Base-by-base conservation (phyloP, 2,329 filamentous ascomycete species). In the Dothiorella sarmentorum region DNA sequence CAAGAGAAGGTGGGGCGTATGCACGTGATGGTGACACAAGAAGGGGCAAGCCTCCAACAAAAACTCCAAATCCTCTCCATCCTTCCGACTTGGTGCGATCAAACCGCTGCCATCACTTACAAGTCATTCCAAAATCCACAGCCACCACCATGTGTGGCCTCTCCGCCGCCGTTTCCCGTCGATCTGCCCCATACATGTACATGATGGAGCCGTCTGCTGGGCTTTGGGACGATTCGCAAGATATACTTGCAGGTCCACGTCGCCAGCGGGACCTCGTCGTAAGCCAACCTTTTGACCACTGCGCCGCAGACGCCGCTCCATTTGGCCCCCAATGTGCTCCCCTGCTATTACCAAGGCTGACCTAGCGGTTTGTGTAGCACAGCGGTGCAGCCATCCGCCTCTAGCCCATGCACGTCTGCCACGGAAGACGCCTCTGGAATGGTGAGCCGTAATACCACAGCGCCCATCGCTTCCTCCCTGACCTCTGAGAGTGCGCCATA, bases 41-140 rank as follows among this genome's bases (percentile, higher is more conserved):
- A n/a, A n/a, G n/a, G n/a, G n/a, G n/a, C n/a, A n/a, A n/a, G n/a
- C n/a, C n/a, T 37, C 13, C 26, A 7, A 31, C 26, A 31, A 20
- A 15, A 18, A 31, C 42, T 27, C 9, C 24, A 45, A 9, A n/a
- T n/a, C 42, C 40, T 38, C 33, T 38, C 27, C 22, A 24, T 27
- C 33, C 17, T 13, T 31, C n/a, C n/a, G 10, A 37, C 38, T 10
- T 22, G 18, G 29, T 27, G 24, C 33, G 7, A 9, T 3, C 13
- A 37, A 37, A 4, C 33, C 11, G 42, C 43, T 13, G 15, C 17
- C 18, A 60, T 13, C 11, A 71, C 69, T 65, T 63, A 72, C 71
- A 72, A 13, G 71, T 73, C 71, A 73, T 73, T 10, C 71, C 71
- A 61, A 72, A 64, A 60, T 73, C 69, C 24, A 72, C 62, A 3